phyloP scores from a whole-genome alignment of 2,329 filamentous ascomycete genomes.

The Metarhizium sp. region DNA sequence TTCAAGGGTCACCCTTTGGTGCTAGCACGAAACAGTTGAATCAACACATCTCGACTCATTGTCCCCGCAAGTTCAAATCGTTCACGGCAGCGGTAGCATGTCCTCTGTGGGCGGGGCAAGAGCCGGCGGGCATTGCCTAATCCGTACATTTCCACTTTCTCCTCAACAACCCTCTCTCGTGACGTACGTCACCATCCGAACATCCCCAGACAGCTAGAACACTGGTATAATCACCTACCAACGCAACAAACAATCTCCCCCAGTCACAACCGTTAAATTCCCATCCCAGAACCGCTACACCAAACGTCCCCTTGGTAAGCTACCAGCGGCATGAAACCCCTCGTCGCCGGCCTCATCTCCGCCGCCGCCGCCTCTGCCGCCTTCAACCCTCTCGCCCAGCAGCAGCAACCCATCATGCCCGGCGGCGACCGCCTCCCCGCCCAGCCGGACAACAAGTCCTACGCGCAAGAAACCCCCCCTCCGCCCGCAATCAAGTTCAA shows the following conservation, averaged over 20 bases:
- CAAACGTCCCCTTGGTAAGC: no score
- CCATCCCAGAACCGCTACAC: background rate
- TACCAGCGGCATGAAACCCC: background rate
- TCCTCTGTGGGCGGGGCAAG: background rate
- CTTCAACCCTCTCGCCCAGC: background rate
- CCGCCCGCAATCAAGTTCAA: constrained; percentile 5
- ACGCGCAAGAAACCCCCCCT: background rate
- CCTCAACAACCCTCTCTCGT: background rate
- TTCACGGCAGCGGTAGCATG: background rate
- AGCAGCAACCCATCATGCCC: background rate
- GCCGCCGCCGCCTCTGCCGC: background rate
- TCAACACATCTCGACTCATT: no score
- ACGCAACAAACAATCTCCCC: background rate
- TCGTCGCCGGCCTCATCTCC: background rate
- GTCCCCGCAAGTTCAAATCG: no score
- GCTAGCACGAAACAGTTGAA: no score
- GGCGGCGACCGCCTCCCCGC: background rate
- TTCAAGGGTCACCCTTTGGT: background rate
- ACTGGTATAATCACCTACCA: background rate
- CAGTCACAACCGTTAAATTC: background rate
- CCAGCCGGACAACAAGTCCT: background rate
- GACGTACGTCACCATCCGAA: background rate
- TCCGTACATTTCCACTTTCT: background rate
- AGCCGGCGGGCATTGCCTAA: background rate
- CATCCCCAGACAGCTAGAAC: background rate